Percentiles rank a stretch among this genome's conserved stretches.
These are phyloP conservation scores for Penicillium subrubescens DNA, from an alignment of 495 filamentous ascomycete species.

Conservation along the genomic window DNA sequence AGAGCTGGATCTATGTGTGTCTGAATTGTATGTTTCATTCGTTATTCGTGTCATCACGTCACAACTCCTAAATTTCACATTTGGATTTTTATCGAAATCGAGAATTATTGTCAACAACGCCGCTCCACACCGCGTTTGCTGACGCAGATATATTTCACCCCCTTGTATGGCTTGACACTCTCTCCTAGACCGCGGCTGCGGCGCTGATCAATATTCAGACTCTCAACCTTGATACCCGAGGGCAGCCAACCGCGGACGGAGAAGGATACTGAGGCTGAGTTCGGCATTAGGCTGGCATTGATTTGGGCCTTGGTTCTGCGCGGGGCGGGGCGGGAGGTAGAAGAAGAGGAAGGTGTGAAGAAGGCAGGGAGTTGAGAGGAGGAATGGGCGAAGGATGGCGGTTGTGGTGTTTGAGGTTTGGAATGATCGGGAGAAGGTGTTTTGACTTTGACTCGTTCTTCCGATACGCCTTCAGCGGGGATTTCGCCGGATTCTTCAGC, in stretches of 20 bases:
- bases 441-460: conserved; percentile 16
- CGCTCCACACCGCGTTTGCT: conserved; percentile 82
- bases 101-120: conserved; percentile 32
- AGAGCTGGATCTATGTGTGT: background rate
- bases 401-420: conserved; percentile 32
- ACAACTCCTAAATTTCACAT: background rate
- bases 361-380: conserved; percentile 27
- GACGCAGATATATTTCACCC: conserved; percentile 94
- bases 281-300: conserved; percentile 88
- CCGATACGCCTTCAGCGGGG: conserved; percentile 8
- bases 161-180: conserved; percentile 92
- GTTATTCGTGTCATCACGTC: conserved; percentile 6
- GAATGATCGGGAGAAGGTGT: conserved; percentile 29
- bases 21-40: conserved; percentile 1
- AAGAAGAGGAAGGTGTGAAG: conserved; percentile 29
- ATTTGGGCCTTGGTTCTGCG: conserved; percentile 57
- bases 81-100: background rate
- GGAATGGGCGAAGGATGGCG: conserved; percentile 17
- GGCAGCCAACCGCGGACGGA: conserved; percentile 92
- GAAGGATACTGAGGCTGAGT: conserved; percentile 83
- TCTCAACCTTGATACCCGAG: conserved; percentile 92
- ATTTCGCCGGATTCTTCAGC: conserved; percentile 36
- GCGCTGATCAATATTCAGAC: conserved; percentile 78
- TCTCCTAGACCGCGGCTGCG: conserved; percentile 86
- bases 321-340: conserved; percentile 34